Percentiles rank a stretch among this genome's conserved stretches.
These are phyloP conservation scores for Akanthomyces uredinophilus DNA, from an alignment of 2,329 filamentous ascomycete genomes.

Conservation along the genomic window DNA sequence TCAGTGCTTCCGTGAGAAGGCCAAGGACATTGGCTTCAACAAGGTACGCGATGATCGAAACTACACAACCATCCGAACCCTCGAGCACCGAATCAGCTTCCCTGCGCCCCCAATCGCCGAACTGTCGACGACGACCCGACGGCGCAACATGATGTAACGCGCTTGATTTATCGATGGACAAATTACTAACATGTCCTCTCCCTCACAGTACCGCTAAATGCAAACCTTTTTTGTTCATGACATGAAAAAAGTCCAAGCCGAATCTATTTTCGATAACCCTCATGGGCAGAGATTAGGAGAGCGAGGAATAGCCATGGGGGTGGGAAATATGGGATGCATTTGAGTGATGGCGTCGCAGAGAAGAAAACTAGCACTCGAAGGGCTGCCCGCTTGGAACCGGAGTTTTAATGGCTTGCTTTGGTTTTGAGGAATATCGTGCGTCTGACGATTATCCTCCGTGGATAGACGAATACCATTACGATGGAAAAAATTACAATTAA, in stretches of 20 bases:
- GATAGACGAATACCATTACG: conserved; percentile 40
- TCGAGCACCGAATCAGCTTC: not conserved
- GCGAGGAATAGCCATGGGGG: conserved; percentile 14
- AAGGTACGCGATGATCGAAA: conserved; percentile 47
- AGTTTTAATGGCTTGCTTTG: conserved; percentile 42
- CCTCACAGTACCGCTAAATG: conserved; percentile 34
- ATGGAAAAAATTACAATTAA: conserved; percentile 11
- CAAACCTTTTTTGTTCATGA: not conserved
- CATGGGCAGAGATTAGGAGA: conserved; percentile 9
- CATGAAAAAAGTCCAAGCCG: conserved; percentile 12
- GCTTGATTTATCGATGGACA: conserved; percentile 15
- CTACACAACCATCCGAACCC: not conserved
- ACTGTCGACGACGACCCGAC: not conserved
- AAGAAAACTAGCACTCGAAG: conserved; percentile 27
- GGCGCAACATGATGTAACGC: not conserved
- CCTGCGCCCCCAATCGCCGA: not conserved
- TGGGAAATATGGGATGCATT: not conserved
- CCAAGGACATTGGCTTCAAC: conserved; percentile 67
- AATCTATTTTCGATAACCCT: conserved; percentile 13
- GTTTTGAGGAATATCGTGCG: conserved; percentile 37
- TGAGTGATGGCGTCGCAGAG: conserved; percentile 29
- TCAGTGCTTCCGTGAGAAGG: conserved; percentile 74
- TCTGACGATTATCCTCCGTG: conserved; percentile 38
- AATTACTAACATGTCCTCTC: conserved; percentile 16
- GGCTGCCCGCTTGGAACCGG: conserved; percentile 40